Evolutionary conservation across 2,329 filamentous ascomycete species (phyloP), one percentile per base, ranked within the genome.

Genomic region (Pseudopyrenochaeta lycopersici): DNA sequence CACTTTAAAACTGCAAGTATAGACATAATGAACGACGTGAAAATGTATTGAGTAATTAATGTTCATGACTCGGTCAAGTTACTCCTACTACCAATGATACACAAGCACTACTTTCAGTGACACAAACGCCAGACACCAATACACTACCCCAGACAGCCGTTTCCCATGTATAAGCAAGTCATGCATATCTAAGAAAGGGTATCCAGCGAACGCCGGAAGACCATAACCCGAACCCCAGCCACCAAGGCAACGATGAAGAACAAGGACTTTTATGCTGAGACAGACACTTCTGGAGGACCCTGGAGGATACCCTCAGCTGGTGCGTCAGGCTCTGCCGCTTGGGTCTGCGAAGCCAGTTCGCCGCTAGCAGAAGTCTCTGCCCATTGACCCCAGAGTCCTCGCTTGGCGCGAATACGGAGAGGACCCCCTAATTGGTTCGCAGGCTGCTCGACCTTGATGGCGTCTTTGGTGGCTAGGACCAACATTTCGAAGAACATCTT

Each of bases 401-500:
- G 86, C 85, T 99, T 99, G 54, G 90, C 92, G 63, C 92, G 84
- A 53, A 99, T 90, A 53, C 89, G 84, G 69, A 99, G 91, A 12
- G 89, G 85, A 2, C 88, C 90, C 44, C 93, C 93, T 21, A 98
- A 84, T 32, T 83, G 70, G 12, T 84, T 57, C 18, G 88, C 81
- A 43, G 85, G 85, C 77, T 99, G 95, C 73, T 98, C 94, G 21
- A 98, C 92, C 78, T 97, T 97, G 78, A 99, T 90, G 23, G 95
- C 95, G 73, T 99, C 95, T 80, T 99, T 99, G 36, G 95, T 99
- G 4, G 94, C 95, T 41, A 99, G 84, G 2, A 99, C 95, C 20
- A 99, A 83, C 49, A 95, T 89, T 78, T 99, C 95, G 68, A 99
- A 99, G 81, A 99, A 99, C 92, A 99, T 97, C 83, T 97, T 97